Base-by-base conservation (phyloP, 306 rosid species). In the Lathyrus aphaca region DNA sequence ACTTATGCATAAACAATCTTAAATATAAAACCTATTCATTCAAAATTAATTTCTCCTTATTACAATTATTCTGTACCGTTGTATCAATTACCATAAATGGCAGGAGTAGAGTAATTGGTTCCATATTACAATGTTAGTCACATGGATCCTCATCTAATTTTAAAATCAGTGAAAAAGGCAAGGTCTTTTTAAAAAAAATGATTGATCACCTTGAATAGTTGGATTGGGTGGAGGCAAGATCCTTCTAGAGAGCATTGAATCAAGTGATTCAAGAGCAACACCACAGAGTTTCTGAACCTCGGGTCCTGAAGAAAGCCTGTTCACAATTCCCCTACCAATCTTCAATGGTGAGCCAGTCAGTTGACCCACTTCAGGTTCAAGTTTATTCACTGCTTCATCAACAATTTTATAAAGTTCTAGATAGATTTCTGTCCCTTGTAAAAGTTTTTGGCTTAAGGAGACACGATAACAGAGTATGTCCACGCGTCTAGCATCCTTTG, bases 231-330 rank as follows among this genome's bases (percentile, higher is more conserved):
- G 35, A 77, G 82, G 80, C 64, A 32, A 76, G 32, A 68, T 35
- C 57, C 73, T 74, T 43, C 69, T 74, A 42, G 80, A 82, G 77
- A 74, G 78, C 73, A 86, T 61, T 19, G 82, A 88, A 73, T 90
- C 92, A 43, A 94, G 85, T 50, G 82, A 85, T 58, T 88, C 90
- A 81, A 90, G 43, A 77, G 97, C 98, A 53, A 72, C 81, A 40
- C 88, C 83, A 66, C 98, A 94, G 25, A 87, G 91, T 75, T 83
- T 88, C 86, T 94, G 97, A 74, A 94, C 89, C 82, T 87, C 97
- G 29, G 93, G 97, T 66, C 99, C 99, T 0, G 95, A 91, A n/a
- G 97, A 87, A 75, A 94, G 99, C 86, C 99, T 87, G 79, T 94
- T 94, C 27, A 94, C 99, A 59, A 94, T 91, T 43, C 97, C 99